Evolutionary conservation across 2,329 filamentous ascomycete genomes (phyloP), one percentile per base, ranked within the genome.

Genomic region (Colletotrichum noveboracense): DNA sequence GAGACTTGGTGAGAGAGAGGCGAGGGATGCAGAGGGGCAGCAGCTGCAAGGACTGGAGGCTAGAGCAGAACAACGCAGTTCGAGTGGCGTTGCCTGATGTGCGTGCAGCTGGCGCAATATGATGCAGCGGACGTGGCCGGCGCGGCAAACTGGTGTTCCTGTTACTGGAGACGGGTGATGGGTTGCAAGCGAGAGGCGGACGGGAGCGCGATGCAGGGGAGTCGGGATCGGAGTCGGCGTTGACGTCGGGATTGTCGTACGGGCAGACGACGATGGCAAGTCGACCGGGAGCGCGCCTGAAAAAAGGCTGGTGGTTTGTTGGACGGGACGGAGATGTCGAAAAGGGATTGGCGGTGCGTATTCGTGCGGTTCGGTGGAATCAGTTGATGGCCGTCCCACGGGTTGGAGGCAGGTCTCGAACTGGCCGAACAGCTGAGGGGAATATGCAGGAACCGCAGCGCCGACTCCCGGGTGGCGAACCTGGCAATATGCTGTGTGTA

Each of bases 371-470:
- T 5, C 12, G n/a, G 34, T 34, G 18, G 55, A 62, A 70, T 73
- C 71, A 73, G 65, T 68, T 30, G 73, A 68, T 66, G 32, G 21
- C 30, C 73, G 56, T 56, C 13, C 18, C 38, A 58, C 64, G 26
- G n/a, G 48, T n/a, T 60, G 38, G 38, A 18, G 32, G 62, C 36
- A 36, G 34, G 36, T 34, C 36, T 24, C 56, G 32, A 66, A 48
- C 34, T 55, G 64, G 38, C 64, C 21, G 18, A 26, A 32, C 26
- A 24, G 21, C 30, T 21, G 24, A 61, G 34, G 48, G 26, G 28
- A 48, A 55, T 48, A 74, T 74, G 66, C 66, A 70, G 71, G 71
- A 74, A 74, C 71, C 71, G 32, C 56, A 65, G 38, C 24, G 38
- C 55, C 21, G 43, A n/a, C 48, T 26, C 30, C 28, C 43, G 30